Evolutionary conservation across 768 basidiomycete genomes (phyloP), one percentile per base, ranked within the genome.

Genomic region (Suillus cothurnatus): DNA sequence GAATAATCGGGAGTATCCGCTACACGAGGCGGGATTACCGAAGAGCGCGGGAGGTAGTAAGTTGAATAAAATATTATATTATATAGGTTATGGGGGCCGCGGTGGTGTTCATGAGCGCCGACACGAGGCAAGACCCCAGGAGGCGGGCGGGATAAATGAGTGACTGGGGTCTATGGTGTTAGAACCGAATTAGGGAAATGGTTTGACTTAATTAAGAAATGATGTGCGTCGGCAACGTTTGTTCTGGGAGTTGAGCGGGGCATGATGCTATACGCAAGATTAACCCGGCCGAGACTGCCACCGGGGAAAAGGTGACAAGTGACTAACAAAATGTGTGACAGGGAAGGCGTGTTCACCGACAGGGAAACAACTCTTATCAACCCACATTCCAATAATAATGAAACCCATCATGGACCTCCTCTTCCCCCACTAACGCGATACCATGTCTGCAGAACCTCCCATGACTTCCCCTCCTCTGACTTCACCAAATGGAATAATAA

Each of bases 81-180:
- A 26, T 26, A 39, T 15, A 39, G 38, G 38, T 28, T 28, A 52
- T 52, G 50, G 50, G 50, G 53, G 53, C 53, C 53, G 58, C 58
- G 58, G 26, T 59, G 15, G 56, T 57, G 49, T 39, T 39, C 38
- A 39, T 60, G 67, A 72, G 71, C 74, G 73, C 74, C 69, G 71
- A 74, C 73, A 74, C 74, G 73, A 74, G 73, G 73, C 74, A 66
- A 9, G 67, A 69, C 71, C 72, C 74, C 70, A 23, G 23, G 50
- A 55, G 32, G 53, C 31, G 52, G 53, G 53, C 28, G 61, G 56
- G 57, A 45, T 53, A 61, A 55, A 61, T 19, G 26, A 57, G 69
- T 74, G 69, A 31, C 9, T n/a, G 73, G 70, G 74, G 73, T 66
- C 67, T 64, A 14, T n/a, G n/a, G 23, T 28, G 41, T 64, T 41